A percentile compares a stretch with the other conserved stretches of the same genome.
Evolutionary conservation across 306 rosid genomes (phyloP).

Genomic region (Malus sieversii): DNA sequence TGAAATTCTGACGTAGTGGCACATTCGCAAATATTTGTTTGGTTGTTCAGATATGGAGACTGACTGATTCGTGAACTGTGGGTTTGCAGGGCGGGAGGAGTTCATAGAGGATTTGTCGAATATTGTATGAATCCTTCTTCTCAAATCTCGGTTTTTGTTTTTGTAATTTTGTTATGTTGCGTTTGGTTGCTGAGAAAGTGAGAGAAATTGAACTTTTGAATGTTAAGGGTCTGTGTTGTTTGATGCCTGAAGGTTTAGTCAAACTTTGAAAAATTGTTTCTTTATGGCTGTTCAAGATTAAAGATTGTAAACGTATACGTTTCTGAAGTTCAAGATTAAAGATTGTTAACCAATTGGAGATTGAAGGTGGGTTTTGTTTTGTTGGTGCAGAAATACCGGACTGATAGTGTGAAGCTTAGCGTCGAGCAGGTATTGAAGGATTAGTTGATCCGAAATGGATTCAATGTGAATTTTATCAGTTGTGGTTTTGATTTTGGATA

Average conservation of each 20-base stretch:
- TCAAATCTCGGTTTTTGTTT: slow-evolving; percentile 13
- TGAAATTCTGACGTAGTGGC: not conserved
- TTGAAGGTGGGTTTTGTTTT: slow-evolving; percentile 26
- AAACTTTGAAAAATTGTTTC: not conserved
- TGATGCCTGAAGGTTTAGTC: not conserved
- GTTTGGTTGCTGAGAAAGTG: slow-evolving; percentile 18
- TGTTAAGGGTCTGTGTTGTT: not conserved
- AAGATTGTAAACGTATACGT: not conserved
- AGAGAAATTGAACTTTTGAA: not conserved
- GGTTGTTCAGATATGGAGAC: not conserved
- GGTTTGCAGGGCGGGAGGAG: slow-evolving; percentile 51
- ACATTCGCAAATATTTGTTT: not conserved
- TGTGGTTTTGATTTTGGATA: not conserved
- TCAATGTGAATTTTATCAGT: not conserved
- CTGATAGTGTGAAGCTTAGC: slow-evolving; percentile 47
- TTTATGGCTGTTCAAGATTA: not conserved
- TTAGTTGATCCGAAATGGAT: not conserved
- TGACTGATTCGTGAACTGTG: slow-evolving; percentile 21
- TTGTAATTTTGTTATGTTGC: not conserved
- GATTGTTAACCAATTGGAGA: slow-evolving; percentile 15
- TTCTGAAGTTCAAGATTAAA: not conserved
- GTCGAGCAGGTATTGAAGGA: slow-evolving; percentile 57
- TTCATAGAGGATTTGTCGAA: slow-evolving; percentile 61
- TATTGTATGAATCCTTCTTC: slow-evolving; percentile 55
- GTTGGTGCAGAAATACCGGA: slow-evolving; percentile 64